Base-by-base conservation (phyloP, 495 filamentous ascomycete genomes). In the Halenospora varia region DNA sequence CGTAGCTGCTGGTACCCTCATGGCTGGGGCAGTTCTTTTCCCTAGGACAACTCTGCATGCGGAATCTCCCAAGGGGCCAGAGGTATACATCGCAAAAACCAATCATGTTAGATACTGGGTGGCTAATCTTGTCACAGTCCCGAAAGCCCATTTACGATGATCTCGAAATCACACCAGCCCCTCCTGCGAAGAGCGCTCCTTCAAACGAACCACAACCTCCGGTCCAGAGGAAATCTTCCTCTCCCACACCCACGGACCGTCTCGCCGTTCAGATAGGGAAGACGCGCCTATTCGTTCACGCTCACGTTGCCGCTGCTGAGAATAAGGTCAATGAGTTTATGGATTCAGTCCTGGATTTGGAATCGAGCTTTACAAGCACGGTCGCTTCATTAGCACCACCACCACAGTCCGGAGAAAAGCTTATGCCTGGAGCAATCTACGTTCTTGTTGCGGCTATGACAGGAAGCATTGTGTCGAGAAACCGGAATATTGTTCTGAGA, bases 381-480 rank as follows among this genome's bases (percentile, higher is more conserved):
- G 73, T 98, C 62, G 88, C 91, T 25, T 88, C 85, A 0, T 83
- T 98, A 10, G 92, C 91, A 35, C 94, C 94, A 20, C 77, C 90
- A 10, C 83, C 85, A 56, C 86, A 91, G 67, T 86, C 82, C 49
- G 85, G 86, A 60, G 94, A 98, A 74, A 82, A 82, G 62, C 77
- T 97, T 15, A 82, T 96, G 68, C 94, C 94, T 23, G 90, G 92
- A 3, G 71, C 83, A 39, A 79, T 97, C 59, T 97, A 97, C 74
- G 90, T 96, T 35, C 82, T 96, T 13, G 90, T 98, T 2, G 82
- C 90, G 10, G 84, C 88, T 57, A 96, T 98, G 91, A 87, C 92
- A 25, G 92, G 92, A 61, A 88, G 83, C 62, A 97, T 98, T 67
- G 74, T 96, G 25, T 80, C 88, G 45, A 82, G 94, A 51, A 94